Conservation (phyloP, 108 stramenopile genomes). For the Fragilaria crotonensis region DNA sequence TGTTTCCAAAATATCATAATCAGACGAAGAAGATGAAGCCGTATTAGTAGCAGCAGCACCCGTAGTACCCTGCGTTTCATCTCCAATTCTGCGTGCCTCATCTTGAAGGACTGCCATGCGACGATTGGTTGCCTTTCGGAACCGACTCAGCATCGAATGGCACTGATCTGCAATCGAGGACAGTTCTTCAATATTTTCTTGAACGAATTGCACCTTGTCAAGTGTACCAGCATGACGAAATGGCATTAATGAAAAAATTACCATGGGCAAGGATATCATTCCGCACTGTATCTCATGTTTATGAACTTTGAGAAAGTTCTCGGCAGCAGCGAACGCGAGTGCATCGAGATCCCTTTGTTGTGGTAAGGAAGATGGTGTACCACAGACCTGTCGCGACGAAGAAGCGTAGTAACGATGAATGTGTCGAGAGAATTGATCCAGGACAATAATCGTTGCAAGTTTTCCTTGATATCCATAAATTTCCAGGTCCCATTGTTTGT, state of each 20-base stretch:
- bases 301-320: slow-evolving; percentile 37
- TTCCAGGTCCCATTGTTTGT: slow-evolving; percentile 35
- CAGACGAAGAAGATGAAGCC: slow-evolving; percentile 17
- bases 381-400: not conserved
- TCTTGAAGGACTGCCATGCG: slow-evolving; percentile 74
- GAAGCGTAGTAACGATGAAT: slow-evolving; percentile 47
- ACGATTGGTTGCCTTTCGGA: slow-evolving; percentile 80
- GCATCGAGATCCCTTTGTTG: slow-evolving; percentile 41
- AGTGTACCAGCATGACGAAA: slow-evolving; percentile 66
- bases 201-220: slow-evolving; percentile 50
- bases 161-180: slow-evolving; percentile 48
- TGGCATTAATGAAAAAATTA: slow-evolving; percentile 78
- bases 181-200: slow-evolving; percentile 31
- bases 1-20: slow-evolving; percentile 70
- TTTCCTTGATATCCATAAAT: slow-evolving; percentile 67
- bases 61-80: slow-evolving; percentile 5
- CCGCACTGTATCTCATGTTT: slow-evolving; percentile 52
- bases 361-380: slow-evolving; percentile 11
- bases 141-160: slow-evolving; percentile 66
- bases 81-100: slow-evolving; percentile 58
- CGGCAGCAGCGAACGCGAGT: slow-evolving; percentile 44
- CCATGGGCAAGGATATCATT: slow-evolving; percentile 74
- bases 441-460: slow-evolving; percentile 73
- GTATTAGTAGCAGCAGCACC: slow-evolving; percentile 2
- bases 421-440: slow-evolving; percentile 83